Evolutionary conservation across 1,139 yeast species (phyloP), one percentile per base, ranked within the genome.

Genomic region (Blastobotrys arbuscula): DNA sequence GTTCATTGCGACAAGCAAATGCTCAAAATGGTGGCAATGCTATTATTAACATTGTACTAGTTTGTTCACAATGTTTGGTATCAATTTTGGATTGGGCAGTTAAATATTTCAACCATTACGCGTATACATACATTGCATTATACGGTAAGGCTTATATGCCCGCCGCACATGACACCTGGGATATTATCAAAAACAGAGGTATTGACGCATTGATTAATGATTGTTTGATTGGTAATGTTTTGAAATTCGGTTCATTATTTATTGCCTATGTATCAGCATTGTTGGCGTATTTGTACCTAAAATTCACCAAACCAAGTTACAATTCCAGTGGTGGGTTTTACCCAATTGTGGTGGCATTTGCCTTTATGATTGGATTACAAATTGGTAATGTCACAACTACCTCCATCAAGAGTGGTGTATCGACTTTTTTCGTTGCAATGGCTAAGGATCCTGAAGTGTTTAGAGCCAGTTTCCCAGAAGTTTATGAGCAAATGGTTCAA

Each of bases 401-500:
- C 20, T 84, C 88, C 1, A 80, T 89, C 52, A 81, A 80, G 53
- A 81, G 90, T 1, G 97, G 97, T 13, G 79, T 84, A 1, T 80
- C 95, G 3, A 84, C 96, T 0, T 83, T 90, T 65, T 89, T 89
- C 66, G 83, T 89, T 44, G 92, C 95, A 0, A 73, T 87, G 63
- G 92, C 94, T 12, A 81, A 82, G 59, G 95, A 89, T 59, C 96
- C 97, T 0, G 94, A 88, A 58, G 82, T 88, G 6, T 83, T 84
- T 73, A 81, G 79, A 60, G 77, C 78, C 70, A 77, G 87, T 42
- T 84, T 88, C 63, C 88, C 96, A 48, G 81, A 81, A 45, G 72
- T 81, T 52, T 89, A 84, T 64, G 85, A 84, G 55, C 81, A 79
- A 59, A 73, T 89, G 43, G 81, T 86, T 60, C 69, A 78, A 55